Evolutionary conservation across 1,284 basidiomycete species (phyloP), one percentile per base, ranked within the genome.

Genomic region (Ceratorhiza oryzae-sativae): DNA sequence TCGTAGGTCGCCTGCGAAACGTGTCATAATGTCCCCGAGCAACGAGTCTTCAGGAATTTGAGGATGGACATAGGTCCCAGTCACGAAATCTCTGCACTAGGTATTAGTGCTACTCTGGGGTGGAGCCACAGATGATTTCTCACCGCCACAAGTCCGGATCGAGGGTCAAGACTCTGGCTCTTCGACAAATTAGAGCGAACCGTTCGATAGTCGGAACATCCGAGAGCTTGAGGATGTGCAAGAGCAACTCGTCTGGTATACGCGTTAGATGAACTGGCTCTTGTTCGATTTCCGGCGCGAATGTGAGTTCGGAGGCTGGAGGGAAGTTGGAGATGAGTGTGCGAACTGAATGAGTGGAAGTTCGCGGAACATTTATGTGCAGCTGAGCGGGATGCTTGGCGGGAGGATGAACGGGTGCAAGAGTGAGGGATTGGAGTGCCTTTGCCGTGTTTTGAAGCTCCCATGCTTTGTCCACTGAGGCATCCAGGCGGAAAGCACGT

Each of bases 71-170:
- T 94, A 94, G 1, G 88, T 87, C 36, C 79, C 76, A 55, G 82
- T 79, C 46, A 87, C 89, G 76, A 86, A 81, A 36, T 84, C 80
- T 78, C 88, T 90, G 74, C 48, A 70, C 15, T 13, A 20, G 3
- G 20, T 15, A 4, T 30, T 32, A 42, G 53, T n/a, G 32, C 10
- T 8, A 45, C 18, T 15, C 20, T 41, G 18, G 1, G 15, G 15
- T n/a, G n/a, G 15, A 71, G n/a, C 27, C 23, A 20, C 36, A n/a
- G 71, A n/a, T 9, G 18, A 8, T 10, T 45, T 77, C 85, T 71
- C 76, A 91, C 92, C 87, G 90, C 94, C 94, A 96, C 58, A 92
- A 85, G 1, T 83, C 82, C 13, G 85, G 81, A 75, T 91, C 88
- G 55, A 92, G 80, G 10, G 87, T 88, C 25, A 95, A 76, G 4